Evolutionary conservation across 2,329 filamentous ascomycete genomes (phyloP), one percentile per base, ranked within the genome.

Genomic region (Setomelanomma holmii): DNA sequence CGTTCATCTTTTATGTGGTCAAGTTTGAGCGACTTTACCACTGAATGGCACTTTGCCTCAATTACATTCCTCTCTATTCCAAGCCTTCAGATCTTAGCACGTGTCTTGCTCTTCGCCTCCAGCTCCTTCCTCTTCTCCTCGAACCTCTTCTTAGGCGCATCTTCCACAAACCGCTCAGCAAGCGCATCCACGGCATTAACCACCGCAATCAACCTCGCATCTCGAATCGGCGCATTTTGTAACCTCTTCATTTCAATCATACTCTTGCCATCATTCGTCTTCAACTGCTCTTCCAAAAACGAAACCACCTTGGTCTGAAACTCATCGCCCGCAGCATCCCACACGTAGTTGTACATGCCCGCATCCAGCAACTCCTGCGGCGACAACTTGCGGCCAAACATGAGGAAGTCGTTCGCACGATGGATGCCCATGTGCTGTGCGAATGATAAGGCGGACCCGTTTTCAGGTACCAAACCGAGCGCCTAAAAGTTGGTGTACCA

Each of bases 181-280:
- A 82, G 60, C 22, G 79, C 80, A 73, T 81, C 77, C 8, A 79
- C 59, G 3, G 76, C 71, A 67, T 82, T 77, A n/a, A 75, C 69
- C 27, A 82, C 76, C 0, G 80, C 80, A 11, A 80, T 54, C 60
- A 82, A 61, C 50, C 80, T 72, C 48, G 66, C 72, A 58, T 76
- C 75, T 49, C 79, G 68, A 40, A 80, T 63, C 11, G 74, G 74
- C 4, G 72, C 71, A 69, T 82, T 82, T 66, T 80, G 77, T 65
- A 82, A 59, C 61, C 79, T 72, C 70, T 82, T 82, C 61, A 73
- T 75, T 73, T 82, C 79, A 63, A 81, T 79, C 79, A 82, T 81
- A 61, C 78, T 80, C 68, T 78, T 79, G 17, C 79, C 79, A 69
- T 82, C 79, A 65, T 81, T 82, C 0, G 72, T 63, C 42, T 63